Conservation (phyloP, 805 yeast species). For the Cyberlindnera veronae region DNA sequence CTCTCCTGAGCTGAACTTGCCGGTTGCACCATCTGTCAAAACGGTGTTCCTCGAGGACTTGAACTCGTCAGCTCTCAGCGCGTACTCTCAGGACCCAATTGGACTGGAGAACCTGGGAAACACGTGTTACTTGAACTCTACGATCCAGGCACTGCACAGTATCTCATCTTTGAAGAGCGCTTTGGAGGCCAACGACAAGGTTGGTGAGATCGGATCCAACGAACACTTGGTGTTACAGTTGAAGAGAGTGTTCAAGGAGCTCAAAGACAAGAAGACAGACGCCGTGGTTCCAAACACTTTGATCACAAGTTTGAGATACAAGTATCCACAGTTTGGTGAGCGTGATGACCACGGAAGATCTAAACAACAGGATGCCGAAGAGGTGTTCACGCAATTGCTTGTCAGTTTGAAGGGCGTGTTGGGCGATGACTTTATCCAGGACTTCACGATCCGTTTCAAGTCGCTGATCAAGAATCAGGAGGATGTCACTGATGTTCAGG, state of each 20-base stretch:
- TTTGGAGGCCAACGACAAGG: constrained; percentile 46
- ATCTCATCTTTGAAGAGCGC: constrained; percentile 67
- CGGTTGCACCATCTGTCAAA: constrained; percentile 49
- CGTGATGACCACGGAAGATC: constrained; percentile 63
- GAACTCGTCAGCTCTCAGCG: constrained; percentile 38
- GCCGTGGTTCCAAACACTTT: constrained; percentile 69
- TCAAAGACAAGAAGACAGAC: constrained; percentile 37
- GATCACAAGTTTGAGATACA: constrained; percentile 58
- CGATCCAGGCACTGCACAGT: constrained; percentile 83
- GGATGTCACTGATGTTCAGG: constrained; percentile 45
- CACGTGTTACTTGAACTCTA: constrained; percentile 90
- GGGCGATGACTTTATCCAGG: constrained; percentile 47
- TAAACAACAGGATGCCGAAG: constrained; percentile 99
- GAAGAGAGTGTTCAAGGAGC: constrained; percentile 39
- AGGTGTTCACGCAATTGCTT: constrained; percentile 80
- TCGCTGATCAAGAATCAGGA: constrained; percentile 60
- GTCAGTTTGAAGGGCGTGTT: constrained; percentile 45
- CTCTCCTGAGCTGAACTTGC: constrained; percentile 68
- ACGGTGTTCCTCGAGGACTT: constrained; percentile 67
- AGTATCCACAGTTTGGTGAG: constrained; percentile 89
- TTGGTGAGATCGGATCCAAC: constrained; percentile 33
- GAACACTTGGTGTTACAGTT: constrained; percentile 46
- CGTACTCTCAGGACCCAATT: constrained; percentile 54
- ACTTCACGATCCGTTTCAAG: constrained; percentile 64
- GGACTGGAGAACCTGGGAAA: constrained; percentile 95